A percentile compares a stretch with the other conserved stretches of the same genome.
Conservation (phyloP, 306 rosid genomes). For the Sphenostylis stenocarpa region DNA sequence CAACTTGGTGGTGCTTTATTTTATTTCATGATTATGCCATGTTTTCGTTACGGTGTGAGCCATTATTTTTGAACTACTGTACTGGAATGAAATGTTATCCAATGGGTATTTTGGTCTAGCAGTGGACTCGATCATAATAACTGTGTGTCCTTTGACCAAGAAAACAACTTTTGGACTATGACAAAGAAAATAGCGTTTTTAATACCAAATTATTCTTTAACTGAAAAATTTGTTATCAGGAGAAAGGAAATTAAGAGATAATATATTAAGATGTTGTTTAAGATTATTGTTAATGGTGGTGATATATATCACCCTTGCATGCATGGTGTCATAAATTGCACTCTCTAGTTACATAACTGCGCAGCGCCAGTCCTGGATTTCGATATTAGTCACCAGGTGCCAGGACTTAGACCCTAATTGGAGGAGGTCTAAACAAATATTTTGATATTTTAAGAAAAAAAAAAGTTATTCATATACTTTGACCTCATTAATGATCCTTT, state of each 20-base stretch:
- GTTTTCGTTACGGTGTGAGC: background rate
- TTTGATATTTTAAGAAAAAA: no score
- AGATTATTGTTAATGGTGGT: background rate
- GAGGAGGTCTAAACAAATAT: no score
- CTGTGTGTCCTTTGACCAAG: constrained; percentile 28
- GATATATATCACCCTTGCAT: background rate
- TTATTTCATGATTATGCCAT: background rate
- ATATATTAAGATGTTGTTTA: background rate
- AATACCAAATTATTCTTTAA: no score
- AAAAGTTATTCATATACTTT: no score
- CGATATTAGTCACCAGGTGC: no score
- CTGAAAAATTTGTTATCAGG: background rate
- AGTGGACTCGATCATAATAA: constrained; percentile 9
- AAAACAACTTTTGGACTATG: background rate
- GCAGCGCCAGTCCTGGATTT: no score
- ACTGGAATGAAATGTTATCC: constrained; percentile 20
- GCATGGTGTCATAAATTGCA: constrained; percentile 14
- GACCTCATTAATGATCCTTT: no score
- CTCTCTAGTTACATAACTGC: background rate
- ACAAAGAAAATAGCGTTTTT: no score
- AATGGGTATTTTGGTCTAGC: constrained; percentile 7
- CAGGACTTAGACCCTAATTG: no score
- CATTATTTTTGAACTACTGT: background rate
- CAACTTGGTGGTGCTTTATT: constrained; percentile 20
- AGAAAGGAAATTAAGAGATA: background rate